These are phyloP conservation scores for Aspergillus nomiae DNA, from an alignment of 2,329 filamentous ascomycete genomes.

Conservation along the genomic window DNA sequence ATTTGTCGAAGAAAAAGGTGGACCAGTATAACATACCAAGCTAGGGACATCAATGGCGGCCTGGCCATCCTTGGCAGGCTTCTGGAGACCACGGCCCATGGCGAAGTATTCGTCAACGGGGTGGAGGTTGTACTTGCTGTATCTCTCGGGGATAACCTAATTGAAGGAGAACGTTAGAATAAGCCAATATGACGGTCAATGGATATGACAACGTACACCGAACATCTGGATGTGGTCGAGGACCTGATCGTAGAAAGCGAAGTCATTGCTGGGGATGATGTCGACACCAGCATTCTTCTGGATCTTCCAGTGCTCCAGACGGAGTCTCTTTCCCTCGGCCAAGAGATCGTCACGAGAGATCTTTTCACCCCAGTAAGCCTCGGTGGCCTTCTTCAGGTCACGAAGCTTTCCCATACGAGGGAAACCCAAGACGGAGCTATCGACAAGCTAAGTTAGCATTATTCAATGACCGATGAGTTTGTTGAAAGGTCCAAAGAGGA, in stretches of 20 bases:
- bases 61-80: conserved; percentile 59
- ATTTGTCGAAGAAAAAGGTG: conserved; percentile 20
- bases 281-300: conserved; percentile 98
- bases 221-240: conserved; percentile 98
- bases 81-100: conserved; percentile 98
- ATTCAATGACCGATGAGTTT: conserved; percentile 5
- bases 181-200: neutral
- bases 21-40: conserved; percentile 55
- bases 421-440: conserved; percentile 85
- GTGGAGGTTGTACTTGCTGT: conserved; percentile 86
- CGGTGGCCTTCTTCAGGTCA: conserved; percentile 99
- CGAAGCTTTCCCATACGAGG: conserved; percentile 97
- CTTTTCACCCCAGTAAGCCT: conserved; percentile 97
- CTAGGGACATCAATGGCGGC: conserved; percentile 78
- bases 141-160: conserved; percentile 87
- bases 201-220: conserved; percentile 64
- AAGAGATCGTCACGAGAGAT: conserved; percentile 88
- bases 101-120: conserved; percentile 97
- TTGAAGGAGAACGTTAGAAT: conserved; percentile 25
- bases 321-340: conserved; percentile 92
- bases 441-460: conserved; percentile 3
- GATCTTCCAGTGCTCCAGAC: conserved; percentile 98
- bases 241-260: conserved; percentile 97
- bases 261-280: conserved; percentile 98
- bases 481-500: neutral